Evolutionary conservation across 495 filamentous ascomycete genomes (phyloP).

Genomic region (Talaromyces adpressus): DNA sequence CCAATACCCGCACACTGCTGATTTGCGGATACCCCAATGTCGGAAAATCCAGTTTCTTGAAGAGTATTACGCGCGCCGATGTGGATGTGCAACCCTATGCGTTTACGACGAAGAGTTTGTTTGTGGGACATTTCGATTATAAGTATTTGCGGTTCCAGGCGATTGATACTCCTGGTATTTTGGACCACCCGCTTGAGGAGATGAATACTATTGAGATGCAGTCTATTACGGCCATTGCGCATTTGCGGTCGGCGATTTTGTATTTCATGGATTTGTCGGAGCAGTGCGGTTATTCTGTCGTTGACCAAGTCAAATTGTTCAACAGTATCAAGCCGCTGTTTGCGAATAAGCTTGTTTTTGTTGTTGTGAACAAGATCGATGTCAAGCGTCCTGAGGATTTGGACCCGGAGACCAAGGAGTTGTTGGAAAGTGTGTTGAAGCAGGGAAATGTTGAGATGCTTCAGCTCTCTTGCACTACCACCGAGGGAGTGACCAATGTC

Average conservation of each 20-base stretch:
- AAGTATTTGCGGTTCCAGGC: conserved; percentile 92
- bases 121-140: conserved; percentile 98
- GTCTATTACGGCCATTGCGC: conserved; percentile 93
- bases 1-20: conserved; percentile 87
- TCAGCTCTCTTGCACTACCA: conserved; percentile 87
- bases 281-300: conserved; percentile 92
- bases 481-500: conserved; percentile 87
- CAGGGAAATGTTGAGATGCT: conserved; percentile 84
- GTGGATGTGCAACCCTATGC: conserved; percentile 98
- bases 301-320: conserved; percentile 88
- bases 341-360: conserved; percentile 91
- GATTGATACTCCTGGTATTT: conserved; percentile 86
- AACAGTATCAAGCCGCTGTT: conserved; percentile 94
- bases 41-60: conserved; percentile 92
- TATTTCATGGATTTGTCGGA: conserved; percentile 99
- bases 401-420: conserved; percentile 68
- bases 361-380: conserved; percentile 98
- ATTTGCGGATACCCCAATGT: conserved; percentile 98
- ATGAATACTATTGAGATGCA: conserved; percentile 99
- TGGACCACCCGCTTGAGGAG: conserved; percentile 96
- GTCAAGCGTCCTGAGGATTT: conserved; percentile 81
- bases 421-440: conserved; percentile 73
- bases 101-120: conserved; percentile 96
- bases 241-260: conserved; percentile 85
- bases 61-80: conserved; percentile 87